Evolutionary conservation across 2,329 filamentous ascomycete genomes (phyloP), one percentile per base, ranked within the genome.

Genomic region (Dactylellina parvicollis): DNA sequence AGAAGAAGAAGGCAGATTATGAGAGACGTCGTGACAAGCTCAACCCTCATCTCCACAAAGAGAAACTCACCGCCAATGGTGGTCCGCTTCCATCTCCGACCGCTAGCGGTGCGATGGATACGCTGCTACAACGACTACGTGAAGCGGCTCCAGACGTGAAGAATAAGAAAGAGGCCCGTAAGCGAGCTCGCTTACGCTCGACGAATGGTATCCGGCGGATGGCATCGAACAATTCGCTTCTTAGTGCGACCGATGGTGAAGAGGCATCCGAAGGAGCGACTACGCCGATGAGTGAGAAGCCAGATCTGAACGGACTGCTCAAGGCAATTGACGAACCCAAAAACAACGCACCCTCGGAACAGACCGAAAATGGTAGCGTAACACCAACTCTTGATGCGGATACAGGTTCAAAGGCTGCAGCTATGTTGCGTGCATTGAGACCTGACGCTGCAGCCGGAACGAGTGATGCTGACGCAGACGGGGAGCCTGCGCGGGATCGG

Each of bases 101-200:
- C 30, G 89, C 87, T 64, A 92, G 92, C 4, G 95, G 94, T 60
- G 95, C 93, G 57, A 98, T 99, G 93, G 95, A 99, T 82, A 92
- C 90, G 40, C 84, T 99, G 22, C 87, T 99, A 52, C 92, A 97
- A 86, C 98, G 98, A 82, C 84, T 99, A 64, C 90, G 95, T 67
- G 93, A 92, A 64, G 95, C 95, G 0, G 94, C 93, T 64, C 94
- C 95, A 28, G 92, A 96, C 82, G 88, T 91, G 26, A 86, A 91
- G 80, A 93, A 97, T 80, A 90, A 96, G 80, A 87, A 94, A 79
- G 95, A 98, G 80, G 88, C 92, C 77, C 88, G 95, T 75, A 88
- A 94, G 69, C 88, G 94, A 76, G 92, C 93, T 38, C 86, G 94
- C 61, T 86, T 98, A 38, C 75, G 66, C 28, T 71, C 69, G 20